Percentiles rank a stretch among this genome's conserved stretches.
Evolutionary conservation across 352 stramenopile species (phyloP).

Genomic region (Phytophthora vignae): DNA sequence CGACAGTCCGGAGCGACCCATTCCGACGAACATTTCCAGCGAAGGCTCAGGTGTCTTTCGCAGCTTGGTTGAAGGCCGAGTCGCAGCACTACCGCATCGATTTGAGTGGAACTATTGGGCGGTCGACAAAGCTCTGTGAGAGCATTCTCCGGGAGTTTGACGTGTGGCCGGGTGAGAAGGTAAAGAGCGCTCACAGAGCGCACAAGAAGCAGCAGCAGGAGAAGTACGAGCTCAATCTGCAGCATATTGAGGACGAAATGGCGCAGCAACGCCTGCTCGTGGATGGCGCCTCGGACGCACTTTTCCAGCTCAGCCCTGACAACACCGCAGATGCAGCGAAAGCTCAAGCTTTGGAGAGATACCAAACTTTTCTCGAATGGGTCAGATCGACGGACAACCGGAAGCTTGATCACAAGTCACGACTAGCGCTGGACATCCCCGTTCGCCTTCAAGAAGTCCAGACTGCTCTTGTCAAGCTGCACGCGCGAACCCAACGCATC

Average conservation of each 20-base stretch:
- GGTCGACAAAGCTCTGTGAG: not conserved
- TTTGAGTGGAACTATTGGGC: not conserved
- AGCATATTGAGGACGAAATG: not conserved
- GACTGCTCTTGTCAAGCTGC: not conserved
- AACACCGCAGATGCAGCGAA: not conserved
- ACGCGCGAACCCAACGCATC: not conserved
- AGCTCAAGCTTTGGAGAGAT: not conserved
- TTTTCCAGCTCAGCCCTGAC: not conserved
- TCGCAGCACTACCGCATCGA: conserved; percentile 3
- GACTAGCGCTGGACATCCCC: not conserved
- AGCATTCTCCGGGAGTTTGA: conserved; percentile 2
- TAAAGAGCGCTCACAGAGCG: not conserved
- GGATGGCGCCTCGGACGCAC: not conserved
- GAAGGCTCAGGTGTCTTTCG: not conserved
- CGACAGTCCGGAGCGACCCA: not conserved
- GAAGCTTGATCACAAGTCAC: not conserved
- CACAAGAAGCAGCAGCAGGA: not conserved
- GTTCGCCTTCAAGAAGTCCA: not conserved
- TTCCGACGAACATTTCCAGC: not conserved
- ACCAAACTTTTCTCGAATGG: not conserved
- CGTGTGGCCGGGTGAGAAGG: not conserved
- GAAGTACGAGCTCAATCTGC: not conserved
- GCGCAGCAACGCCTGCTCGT: not conserved
- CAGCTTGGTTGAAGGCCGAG: not conserved
- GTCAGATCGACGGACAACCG: not conserved